Evolutionary conservation across 2,329 filamentous ascomycete species (phyloP), one percentile per base, ranked within the genome.

Genomic region (Chaetomiaceae sp.): DNA sequence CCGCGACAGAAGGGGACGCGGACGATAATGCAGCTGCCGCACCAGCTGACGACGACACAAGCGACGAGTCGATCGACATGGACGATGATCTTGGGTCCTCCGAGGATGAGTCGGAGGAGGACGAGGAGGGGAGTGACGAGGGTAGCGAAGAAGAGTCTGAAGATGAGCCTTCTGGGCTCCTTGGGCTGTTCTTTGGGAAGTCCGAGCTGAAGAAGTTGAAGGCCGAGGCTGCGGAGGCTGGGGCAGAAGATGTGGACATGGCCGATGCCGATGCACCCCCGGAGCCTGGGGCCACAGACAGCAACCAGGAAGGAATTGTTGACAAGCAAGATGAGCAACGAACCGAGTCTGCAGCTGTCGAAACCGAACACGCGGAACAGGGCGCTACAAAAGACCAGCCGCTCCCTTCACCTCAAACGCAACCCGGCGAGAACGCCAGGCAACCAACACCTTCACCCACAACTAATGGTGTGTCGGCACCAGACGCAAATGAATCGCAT

Each of bases 11-110:
- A 33, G 6, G 65, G 34, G 57, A 59, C 25, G 33, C 27, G 34
- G 64, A 66, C 9, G 63, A 60, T 5, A 60, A 47, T 42, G 6
- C 54, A 47, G 49, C 56, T 62, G 36, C 61, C 36, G 62, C 53
- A 1, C 65, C 64, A 29, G 61, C 70, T 22, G 68, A 68, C 6
- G 73, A 75, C 39, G 81, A 83, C 8, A 82, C 77, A 4, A 81
- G 77, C 39, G 83, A 87, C 59, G 83, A 86, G 64, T 85, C 83
- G 1, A 72, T 85, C 20, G 82, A 85, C 61, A 87, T 87, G 83
- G 83, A 86, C 59, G 82, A 85, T 55, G 82, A 85, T 53, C 69
- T 84, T 60, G 81, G 80, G 3, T 82, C 81, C 3, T 81, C 77
- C 25, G 81, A 85, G 68, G 70, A 65, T 25, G 67, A 68, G 7